Conservation (phyloP, 1,284 basidiomycete genomes). For the Cutaneotrichosporon mucoides region DNA sequence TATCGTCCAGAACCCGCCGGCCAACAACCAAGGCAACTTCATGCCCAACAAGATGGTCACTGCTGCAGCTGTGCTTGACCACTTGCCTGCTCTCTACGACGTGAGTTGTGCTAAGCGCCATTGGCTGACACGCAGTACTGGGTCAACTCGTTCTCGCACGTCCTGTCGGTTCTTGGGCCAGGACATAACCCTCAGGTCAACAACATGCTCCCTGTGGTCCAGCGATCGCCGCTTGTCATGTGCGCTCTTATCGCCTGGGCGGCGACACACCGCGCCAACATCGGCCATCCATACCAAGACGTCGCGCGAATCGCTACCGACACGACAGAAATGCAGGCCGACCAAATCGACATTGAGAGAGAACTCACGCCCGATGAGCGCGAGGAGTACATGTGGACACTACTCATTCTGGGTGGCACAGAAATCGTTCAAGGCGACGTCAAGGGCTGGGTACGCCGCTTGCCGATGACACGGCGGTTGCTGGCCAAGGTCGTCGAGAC, state of each 20-base stretch:
- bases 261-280: constrained; percentile 27
- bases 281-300: constrained; percentile 29
- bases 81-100: constrained; percentile 19
- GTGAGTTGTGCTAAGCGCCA: constrained; percentile 3
- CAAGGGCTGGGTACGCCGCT: constrained; percentile 20
- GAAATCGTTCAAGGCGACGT: constrained; percentile 27
- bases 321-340: constrained; percentile 27
- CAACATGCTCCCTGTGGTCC: constrained; percentile 26
- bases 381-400: constrained; percentile 34
- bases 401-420: constrained; percentile 31
- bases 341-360: constrained; percentile 22
- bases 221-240: constrained; percentile 29
- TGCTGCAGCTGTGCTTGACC: constrained; percentile 20
- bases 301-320: constrained; percentile 29
- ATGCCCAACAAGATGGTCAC: constrained; percentile 20
- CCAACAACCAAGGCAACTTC: constrained; percentile 1
- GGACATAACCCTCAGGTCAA: constrained; percentile 27
- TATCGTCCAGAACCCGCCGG: not conserved
- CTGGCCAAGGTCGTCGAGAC: constrained; percentile 16
- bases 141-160: constrained; percentile 31
- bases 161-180: constrained; percentile 31
- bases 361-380: constrained; percentile 20
- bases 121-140: constrained; percentile 19
- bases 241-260: constrained; percentile 35
- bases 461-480: constrained; percentile 18